Base-by-base conservation (phyloP, 2,329 filamentous ascomycete genomes). In the Cryphonectria naterciae region DNA sequence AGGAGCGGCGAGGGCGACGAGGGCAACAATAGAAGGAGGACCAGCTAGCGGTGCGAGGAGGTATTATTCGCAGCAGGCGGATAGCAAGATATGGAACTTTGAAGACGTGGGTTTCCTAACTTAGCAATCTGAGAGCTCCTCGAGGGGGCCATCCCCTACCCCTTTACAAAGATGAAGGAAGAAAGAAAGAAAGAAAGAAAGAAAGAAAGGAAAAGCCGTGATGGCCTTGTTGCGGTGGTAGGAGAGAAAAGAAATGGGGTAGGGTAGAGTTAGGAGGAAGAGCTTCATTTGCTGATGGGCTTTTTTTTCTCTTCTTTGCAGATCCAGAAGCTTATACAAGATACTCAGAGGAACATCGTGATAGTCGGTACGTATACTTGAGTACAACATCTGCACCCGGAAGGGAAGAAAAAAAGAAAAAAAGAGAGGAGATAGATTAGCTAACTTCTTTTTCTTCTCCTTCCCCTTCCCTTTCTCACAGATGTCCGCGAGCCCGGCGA, bases 401-500 rank as follows among this genome's bases (percentile, higher is more conserved):
- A 13, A 28, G 4, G 32, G 28, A n/a, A 25, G 3, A 11, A 13
- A 35, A 3, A 37, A 1, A 37, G 25, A 52, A 8, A n/a, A 43
- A 37, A 61, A 19, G 37, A 8, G 28, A 61, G 28, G 17, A 41
- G 2, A 43, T 25, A 25, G 37, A 19, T 5, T 5, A 25, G 19
- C 43, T 46, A 58, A 22, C n/a, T 56, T 32, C 32, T 4, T 32
- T 28, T 39, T 56, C 39, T 28, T 39, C 67, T 65, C 28, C 66
- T 46, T 0, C 19, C 28, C 46, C 22, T 37, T 15, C 17, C 35
- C 17, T 15, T 10, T 46, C 35, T 15, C 2, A 54, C 71, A 87
- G 92, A 95, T 80, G 88, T 91, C 67, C 92, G 93, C 79, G 92
- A 95, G 79, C 91, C 92, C 1, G 75, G 77, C 73, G 93, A 96